Percentiles rank a stretch among this genome's conserved stretches.
phyloP scores from a whole-genome alignment of 164 flowering plant species.

The Sedum album region DNA sequence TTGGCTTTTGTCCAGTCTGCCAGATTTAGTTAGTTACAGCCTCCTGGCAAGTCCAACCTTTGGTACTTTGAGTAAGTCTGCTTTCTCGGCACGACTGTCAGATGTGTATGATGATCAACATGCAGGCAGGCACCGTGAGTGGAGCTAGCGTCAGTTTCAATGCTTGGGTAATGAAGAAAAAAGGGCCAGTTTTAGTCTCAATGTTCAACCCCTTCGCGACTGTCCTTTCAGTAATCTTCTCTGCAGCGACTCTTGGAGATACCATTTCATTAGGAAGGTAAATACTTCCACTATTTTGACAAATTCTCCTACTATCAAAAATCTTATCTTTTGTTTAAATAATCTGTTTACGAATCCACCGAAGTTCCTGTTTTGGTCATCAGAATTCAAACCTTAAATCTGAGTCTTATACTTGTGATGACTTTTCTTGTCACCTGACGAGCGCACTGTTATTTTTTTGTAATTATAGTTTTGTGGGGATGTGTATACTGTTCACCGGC shows the following conservation, averaged over 20 bases:
- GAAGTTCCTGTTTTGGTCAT: too few species aligned
- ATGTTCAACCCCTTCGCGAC: constrained; percentile 70
- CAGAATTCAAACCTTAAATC: too few species aligned
- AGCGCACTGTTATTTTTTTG: too few species aligned
- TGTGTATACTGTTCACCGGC: constrained; percentile 70
- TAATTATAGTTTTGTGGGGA: constrained; percentile 51
- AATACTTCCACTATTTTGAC: neutral
- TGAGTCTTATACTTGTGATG: too few species aligned
- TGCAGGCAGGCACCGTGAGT: constrained; percentile 42
- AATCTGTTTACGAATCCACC: too few species aligned
- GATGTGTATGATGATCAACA: neutral
- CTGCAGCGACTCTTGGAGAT: constrained; percentile 48
- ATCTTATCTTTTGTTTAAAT: too few species aligned
- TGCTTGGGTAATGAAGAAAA: constrained; percentile 76
- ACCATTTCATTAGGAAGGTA: constrained; percentile 50
- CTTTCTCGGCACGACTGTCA: too few species aligned
- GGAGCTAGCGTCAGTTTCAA: constrained; percentile 57
- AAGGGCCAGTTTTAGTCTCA: constrained; percentile 74
- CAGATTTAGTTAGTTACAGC: constrained; percentile 24
- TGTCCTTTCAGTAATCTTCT: constrained; percentile 41
- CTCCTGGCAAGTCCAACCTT: constrained; percentile 34
- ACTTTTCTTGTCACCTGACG: too few species aligned
- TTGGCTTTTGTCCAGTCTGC: constrained; percentile 20
- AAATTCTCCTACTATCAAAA: too few species aligned
- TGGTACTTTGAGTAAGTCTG: neutral